These are phyloP conservation scores for Arabis alpina DNA, from an alignment of 345 rosid genomes.

Conservation along the genomic window DNA sequence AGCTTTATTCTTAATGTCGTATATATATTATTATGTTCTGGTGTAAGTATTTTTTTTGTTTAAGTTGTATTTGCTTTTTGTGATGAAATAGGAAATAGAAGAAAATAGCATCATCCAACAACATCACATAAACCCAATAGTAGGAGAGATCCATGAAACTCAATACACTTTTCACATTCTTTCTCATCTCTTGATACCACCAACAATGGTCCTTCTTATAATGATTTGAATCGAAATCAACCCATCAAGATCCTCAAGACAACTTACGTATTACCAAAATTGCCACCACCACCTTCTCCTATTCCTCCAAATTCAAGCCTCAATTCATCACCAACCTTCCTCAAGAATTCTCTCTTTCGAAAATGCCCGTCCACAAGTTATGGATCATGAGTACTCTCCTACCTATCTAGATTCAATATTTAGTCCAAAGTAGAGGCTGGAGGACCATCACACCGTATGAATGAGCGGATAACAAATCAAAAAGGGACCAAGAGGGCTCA, in stretches of 20 bases:
- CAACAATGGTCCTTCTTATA: slow-evolving; percentile 19
- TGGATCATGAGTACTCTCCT: slow-evolving; percentile 29
- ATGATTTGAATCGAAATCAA: slow-evolving; percentile 32
- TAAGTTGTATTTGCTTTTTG: background rate
- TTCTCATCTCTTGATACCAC: slow-evolving; percentile 21
- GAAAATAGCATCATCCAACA: slow-evolving; percentile 37
- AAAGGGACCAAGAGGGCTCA: slow-evolving; percentile 32
- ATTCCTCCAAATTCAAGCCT: slow-evolving; percentile 18
- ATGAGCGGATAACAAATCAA: slow-evolving; percentile 9
- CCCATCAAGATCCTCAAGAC: slow-evolving; percentile 39
- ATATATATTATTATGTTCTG: background rate
- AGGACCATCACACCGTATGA: background rate
- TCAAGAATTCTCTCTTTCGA: slow-evolving; percentile 41
- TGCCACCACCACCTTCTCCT: slow-evolving; percentile 6
- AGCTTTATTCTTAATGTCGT: too few species aligned
- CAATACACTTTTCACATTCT: slow-evolving; percentile 26
- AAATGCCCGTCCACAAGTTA: slow-evolving; percentile 5
- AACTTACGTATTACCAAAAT: slow-evolving; percentile 31
- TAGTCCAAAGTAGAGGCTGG: slow-evolving; percentile 2
- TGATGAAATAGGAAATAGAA: slow-evolving; percentile 35
- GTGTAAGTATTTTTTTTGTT: too few species aligned
- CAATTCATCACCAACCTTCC: slow-evolving; percentile 28
- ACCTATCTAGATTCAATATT: slow-evolving; percentile 24
- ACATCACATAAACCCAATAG: slow-evolving; percentile 33
- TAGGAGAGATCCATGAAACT: slow-evolving; percentile 30